These are phyloP conservation scores for Candida gorgasii DNA, from an alignment of 805 yeast genomes.

Conservation along the genomic window DNA sequence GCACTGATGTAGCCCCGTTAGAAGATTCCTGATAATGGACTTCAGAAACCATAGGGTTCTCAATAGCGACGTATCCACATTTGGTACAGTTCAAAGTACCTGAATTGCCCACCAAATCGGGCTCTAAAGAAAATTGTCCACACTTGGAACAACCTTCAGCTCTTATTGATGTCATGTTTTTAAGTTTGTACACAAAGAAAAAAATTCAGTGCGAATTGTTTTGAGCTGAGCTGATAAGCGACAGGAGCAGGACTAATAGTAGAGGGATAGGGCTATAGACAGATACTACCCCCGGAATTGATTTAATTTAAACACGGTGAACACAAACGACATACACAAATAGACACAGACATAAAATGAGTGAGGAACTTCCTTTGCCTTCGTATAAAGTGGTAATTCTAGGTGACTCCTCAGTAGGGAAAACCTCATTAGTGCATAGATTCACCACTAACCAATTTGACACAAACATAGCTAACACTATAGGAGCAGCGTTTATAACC, in stretches of 20 bases:
- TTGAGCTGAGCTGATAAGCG: constrained; percentile 2
- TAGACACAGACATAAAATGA: background rate
- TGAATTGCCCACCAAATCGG: constrained; percentile 31
- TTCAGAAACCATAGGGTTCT: constrained; percentile 92
- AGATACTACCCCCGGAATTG: too few species aligned
- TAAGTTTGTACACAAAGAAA: background rate
- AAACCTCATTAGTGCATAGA: constrained; percentile 75
- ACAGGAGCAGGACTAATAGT: too few species aligned
- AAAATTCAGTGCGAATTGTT: background rate
- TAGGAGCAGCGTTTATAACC: constrained; percentile 97
- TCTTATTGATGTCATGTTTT: constrained; percentile 3
- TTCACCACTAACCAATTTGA: constrained; percentile 75
- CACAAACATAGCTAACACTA: constrained; percentile 81
- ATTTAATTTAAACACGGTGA: too few species aligned
- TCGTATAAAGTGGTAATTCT: constrained; percentile 42
- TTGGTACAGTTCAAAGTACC: constrained; percentile 75
- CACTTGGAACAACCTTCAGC: constrained; percentile 8
- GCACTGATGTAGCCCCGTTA: constrained; percentile 93
- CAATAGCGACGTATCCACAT: constrained; percentile 90
- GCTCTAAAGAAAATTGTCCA: constrained; percentile 9
- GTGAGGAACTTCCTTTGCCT: constrained; percentile 20
- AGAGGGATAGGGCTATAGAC: too few species aligned
- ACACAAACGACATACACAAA: background rate
- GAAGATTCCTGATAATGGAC: constrained; percentile 92
- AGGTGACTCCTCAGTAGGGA: constrained; percentile 64